A percentile compares a stretch with the other conserved stretches of the same genome.
phyloP scores from a whole-genome alignment of 2,329 filamentous ascomycete genomes.

The Neodidymelliopsis sp. region DNA sequence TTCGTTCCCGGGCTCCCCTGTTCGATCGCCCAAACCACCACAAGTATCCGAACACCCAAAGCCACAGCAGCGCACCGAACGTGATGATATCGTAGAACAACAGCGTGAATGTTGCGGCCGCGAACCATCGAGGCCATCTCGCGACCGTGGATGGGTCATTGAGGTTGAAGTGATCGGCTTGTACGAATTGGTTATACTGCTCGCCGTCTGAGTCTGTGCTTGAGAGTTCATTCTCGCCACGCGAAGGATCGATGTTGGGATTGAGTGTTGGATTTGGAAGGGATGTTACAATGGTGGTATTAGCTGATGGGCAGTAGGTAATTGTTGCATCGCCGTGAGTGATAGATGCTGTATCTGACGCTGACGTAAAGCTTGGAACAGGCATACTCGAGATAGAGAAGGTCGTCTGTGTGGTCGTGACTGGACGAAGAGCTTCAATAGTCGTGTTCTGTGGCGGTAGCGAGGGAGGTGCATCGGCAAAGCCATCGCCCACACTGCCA shows the following conservation, averaged over 20 bases:
- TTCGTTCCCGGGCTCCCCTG: background rate
- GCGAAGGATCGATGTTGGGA: background rate
- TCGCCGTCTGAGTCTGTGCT: background rate
- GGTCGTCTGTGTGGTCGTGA: background rate
- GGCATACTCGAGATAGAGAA: background rate
- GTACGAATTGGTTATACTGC: too few species aligned
- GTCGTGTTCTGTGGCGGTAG: background rate
- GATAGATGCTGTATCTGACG: background rate
- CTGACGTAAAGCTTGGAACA: background rate
- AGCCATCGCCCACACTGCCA: background rate
- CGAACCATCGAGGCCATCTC: conserved; percentile 16
- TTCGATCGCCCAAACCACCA: conserved; percentile 3
- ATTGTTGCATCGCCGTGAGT: background rate
- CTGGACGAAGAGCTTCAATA: background rate
- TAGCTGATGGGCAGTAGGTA: background rate
- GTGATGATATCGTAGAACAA: conserved; percentile 29
- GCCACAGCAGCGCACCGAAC: conserved; percentile 18
- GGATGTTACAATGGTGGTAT: conserved; percentile 3
- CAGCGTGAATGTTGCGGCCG: conserved; percentile 20
- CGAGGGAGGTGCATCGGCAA: background rate
- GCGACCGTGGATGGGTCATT: background rate
- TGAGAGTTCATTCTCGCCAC: background rate
- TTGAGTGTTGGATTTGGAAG: conserved; percentile 1
- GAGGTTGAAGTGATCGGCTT: background rate
- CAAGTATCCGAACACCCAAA: conserved; percentile 22